Percentiles rank a stretch among this genome's conserved stretches.
phyloP scores from a whole-genome alignment of 345 rosid genomes.

The rapeseed (Brassica napus) region Da-Ae NC_063446.1:36871001-36871500 shows the following conservation, averaged over 20 bases:
- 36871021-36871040: conserved; percentile 2
- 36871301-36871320: background rate
- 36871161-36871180: background rate
- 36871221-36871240: background rate
- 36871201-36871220: no score
- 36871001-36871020: background rate
- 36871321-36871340: background rate
- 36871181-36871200: background rate
- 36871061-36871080: background rate
- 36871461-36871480: background rate
- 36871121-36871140: background rate
- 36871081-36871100: background rate
- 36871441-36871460: background rate
- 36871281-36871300: background rate
- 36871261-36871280: background rate
- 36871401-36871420: background rate
- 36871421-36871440: background rate
- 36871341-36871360: background rate
- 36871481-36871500: background rate
- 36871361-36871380: background rate
- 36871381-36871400: background rate
- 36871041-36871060: background rate
- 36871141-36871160: background rate
- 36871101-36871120: background rate
- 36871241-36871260: background rate